Evolutionary conservation across 352 stramenopile genomes (phyloP), one percentile per base, ranked within the genome.

Genomic region (Aphanomyces invadans): DNA sequence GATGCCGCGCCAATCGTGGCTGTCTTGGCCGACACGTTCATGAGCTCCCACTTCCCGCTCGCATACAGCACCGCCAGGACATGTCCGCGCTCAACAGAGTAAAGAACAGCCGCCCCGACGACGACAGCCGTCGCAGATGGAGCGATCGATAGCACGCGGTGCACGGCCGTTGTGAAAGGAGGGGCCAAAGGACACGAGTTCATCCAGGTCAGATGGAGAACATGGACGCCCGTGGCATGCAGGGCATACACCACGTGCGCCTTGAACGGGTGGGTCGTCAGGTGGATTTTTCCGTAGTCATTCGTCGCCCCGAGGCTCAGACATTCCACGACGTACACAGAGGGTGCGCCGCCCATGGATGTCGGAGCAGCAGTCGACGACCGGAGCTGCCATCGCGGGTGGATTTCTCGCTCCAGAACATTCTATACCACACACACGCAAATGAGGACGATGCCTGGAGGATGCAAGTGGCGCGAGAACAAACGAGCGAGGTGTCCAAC

Each of bases 71-170:
- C 73, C 7, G 91, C 64, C 69, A 93, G 54, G 48, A 93, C 62
- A 39, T 93, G 82, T 1, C 84, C 84, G n/a, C 72, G 36, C 48
- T 53, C 39, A 52, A 74, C 32, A 23, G 53, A 25, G 51, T 55
- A 12, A 29, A 62, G 28, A 21, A 33, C 17, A 49, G 4, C 21
- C 42, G 4, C 31, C 44, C 60, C 60, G 9, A 57, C 26, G 1
- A 48, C 36, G 5, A 57, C 42, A 10, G 39, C 29, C 1, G 60
- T 26, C 2, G 39, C 74, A 33, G 65, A 70, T 3, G 84, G 82
- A 10, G 82, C 88, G 10, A 93, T 74, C 63, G 82, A 84, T 61
- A 93, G 90, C 36, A 91, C 77, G 59, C 89, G 84, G 19, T 83
- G 82, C 48, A 83, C 84, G 21, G 82, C 81, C 60, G 74, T 90